These are phyloP conservation scores for Saturnispora zaruensis DNA, from an alignment of 805 yeast species.

Conservation along the genomic window DNA sequence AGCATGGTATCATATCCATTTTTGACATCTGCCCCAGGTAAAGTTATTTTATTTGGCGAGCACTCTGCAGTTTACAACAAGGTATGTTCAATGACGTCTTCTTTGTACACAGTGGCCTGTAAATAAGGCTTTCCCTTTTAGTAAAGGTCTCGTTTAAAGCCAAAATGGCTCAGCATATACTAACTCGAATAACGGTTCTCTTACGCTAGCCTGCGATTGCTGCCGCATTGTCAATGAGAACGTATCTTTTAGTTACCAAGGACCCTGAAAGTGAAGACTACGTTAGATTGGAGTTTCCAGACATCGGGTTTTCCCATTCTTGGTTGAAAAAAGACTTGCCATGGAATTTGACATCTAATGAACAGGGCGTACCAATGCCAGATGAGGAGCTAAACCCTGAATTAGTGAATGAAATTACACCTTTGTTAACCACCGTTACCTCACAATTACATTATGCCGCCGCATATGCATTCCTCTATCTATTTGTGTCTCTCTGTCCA, in stretches of 20 bases:
- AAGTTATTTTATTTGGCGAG: constrained; percentile 92
- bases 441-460: constrained; percentile 64
- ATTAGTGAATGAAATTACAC: constrained; percentile 41
- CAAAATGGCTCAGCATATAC: neutral
- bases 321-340: constrained; percentile 63
- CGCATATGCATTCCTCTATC: constrained; percentile 74
- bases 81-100: constrained; percentile 24
- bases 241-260: constrained; percentile 62
- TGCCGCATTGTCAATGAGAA: constrained; percentile 81
- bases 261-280: constrained; percentile 28
- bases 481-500: constrained; percentile 53
- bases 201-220: constrained; percentile 75
- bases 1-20: constrained; percentile 39
- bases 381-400: constrained; percentile 54
- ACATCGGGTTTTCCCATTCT: constrained; percentile 53
- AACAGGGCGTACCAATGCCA: constrained; percentile 26
- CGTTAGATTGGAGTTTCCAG: constrained; percentile 72
- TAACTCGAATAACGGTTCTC: neutral
- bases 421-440: constrained; percentile 36
- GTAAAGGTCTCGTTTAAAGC: neutral
- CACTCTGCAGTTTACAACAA: constrained; percentile 91
- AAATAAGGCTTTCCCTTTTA: neutral
- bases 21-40: constrained; percentile 89
- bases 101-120: neutral
- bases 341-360: constrained; percentile 35